Percentiles rank a stretch among this genome's conserved stretches.
phyloP scores from a whole-genome alignment of 1,139 yeast species.

The Debaryomycetaceae sp. region DNA sequence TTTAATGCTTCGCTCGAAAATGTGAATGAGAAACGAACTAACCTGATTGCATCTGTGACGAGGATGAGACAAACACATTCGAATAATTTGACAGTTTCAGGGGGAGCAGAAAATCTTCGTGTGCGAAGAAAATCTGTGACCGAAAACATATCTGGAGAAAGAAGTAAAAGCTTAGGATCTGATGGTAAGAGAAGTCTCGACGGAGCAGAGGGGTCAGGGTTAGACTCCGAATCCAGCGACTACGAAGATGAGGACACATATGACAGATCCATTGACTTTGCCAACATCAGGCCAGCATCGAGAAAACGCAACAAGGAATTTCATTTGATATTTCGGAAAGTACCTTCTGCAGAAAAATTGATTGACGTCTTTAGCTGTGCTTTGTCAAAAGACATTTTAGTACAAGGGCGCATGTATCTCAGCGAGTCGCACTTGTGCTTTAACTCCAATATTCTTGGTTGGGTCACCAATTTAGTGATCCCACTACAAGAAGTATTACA shows the following conservation, averaged over 20 bases:
- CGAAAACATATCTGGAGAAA: constrained; percentile 3
- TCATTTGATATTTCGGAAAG: constrained; percentile 56
- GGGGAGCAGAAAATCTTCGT: constrained; percentile 16
- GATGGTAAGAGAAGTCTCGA: constrained; percentile 8
- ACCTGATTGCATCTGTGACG: constrained; percentile 19
- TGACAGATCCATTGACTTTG: constrained; percentile 16
- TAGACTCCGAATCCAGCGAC: constrained; percentile 5
- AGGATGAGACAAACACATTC: constrained; percentile 12
- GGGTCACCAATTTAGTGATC: constrained; percentile 78
- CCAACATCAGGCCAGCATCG: constrained; percentile 27
- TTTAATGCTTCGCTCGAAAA: constrained; percentile 20
- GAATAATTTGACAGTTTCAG: constrained; percentile 12
- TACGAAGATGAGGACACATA: constrained; percentile 16
- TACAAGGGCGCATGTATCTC: constrained; percentile 89
- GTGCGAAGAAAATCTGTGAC: constrained; percentile 19
- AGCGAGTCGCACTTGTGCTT: constrained; percentile 82
- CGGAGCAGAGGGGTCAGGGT: constrained; percentile 4
- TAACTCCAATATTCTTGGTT: constrained; percentile 87
- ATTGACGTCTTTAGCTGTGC: constrained; percentile 74
- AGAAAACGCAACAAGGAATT: constrained; percentile 58
- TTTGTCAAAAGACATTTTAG: constrained; percentile 72
- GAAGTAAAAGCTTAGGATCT: constrained; percentile 5
- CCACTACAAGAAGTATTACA: constrained; percentile 69
- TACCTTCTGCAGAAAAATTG: constrained; percentile 51
- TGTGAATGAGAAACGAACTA: constrained; percentile 13